Percentiles rank a stretch among this genome's conserved stretches.
Evolutionary conservation across 306 rosid species (phyloP).

Genomic region (Citrullus amarus): DNA sequence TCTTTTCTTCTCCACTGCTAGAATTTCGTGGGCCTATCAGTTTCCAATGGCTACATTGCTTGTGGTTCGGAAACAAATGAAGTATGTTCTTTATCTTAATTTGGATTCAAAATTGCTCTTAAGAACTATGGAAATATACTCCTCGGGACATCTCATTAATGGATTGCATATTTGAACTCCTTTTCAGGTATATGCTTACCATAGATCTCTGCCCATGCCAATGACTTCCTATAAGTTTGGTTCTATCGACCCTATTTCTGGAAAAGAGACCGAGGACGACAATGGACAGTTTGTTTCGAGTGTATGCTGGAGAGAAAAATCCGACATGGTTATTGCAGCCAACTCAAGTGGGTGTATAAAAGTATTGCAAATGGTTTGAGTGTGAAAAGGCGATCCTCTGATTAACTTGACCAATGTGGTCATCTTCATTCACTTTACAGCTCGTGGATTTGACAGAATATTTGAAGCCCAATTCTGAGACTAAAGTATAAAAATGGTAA

Average conservation of each 20-base stretch:
- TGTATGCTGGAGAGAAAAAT: slow-evolving; percentile 89
- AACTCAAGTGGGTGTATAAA: slow-evolving; percentile 86
- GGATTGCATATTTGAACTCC: neutral
- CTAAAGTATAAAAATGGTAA: neutral
- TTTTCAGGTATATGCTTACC: slow-evolving; percentile 70
- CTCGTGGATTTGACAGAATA: neutral
- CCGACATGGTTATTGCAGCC: slow-evolving; percentile 76
- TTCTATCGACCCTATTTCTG: slow-evolving; percentile 69
- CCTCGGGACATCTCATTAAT: neutral
- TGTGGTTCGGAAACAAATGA: slow-evolving; percentile 98
- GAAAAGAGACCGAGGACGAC: slow-evolving; percentile 77
- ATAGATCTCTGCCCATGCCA: slow-evolving; percentile 79
- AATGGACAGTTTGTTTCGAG: slow-evolving; percentile 85
- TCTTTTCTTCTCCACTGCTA: slow-evolving; percentile 6
- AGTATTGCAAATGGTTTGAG: slow-evolving; percentile 68
- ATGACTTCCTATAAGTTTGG: slow-evolving; percentile 77
- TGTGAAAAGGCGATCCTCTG: neutral
- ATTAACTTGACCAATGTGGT: neutral
- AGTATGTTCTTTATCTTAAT: slow-evolving; percentile 34
- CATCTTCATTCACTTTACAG: neutral
- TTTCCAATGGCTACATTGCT: slow-evolving; percentile 73
- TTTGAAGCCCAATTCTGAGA: slow-evolving; percentile 6
- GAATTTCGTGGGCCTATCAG: slow-evolving; percentile 91
- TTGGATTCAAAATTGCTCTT: neutral
- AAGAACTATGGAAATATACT: neutral